These are phyloP conservation scores for Aspergillus sp. DNA, from an alignment of 2,329 filamentous ascomycete species.

Conservation along the genomic window DNA sequence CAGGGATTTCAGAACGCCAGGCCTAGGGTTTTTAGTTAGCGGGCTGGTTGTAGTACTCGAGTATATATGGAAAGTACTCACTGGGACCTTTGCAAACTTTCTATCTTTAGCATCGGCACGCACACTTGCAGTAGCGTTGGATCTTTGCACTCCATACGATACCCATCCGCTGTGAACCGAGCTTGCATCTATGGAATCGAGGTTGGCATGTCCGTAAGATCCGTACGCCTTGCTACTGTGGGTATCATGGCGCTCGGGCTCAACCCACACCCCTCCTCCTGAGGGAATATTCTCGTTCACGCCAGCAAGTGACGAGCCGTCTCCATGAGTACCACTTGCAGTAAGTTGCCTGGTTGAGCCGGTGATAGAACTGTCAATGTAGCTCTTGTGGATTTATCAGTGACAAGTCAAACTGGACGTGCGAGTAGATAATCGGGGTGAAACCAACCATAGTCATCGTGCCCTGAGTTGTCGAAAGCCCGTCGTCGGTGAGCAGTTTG, in stretches of 20 bases:
- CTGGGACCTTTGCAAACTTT: slow-evolving; percentile 26
- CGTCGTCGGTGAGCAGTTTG: slow-evolving; percentile 24
- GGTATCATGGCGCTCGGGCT: slow-evolving; percentile 8
- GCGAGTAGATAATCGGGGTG: neutral
- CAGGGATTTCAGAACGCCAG: slow-evolving; percentile 18
- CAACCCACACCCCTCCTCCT: slow-evolving; percentile 21
- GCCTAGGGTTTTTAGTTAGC: slow-evolving; percentile 20
- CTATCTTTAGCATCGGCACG: slow-evolving; percentile 8
- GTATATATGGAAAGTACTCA: slow-evolving; percentile 1
- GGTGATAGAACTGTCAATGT: slow-evolving; percentile 10
- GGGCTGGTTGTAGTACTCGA: neutral
- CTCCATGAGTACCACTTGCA: neutral
- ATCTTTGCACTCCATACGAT: slow-evolving; percentile 14
- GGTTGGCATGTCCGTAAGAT: slow-evolving; percentile 15
- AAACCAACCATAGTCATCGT: slow-evolving; percentile 11
- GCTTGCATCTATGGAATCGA: slow-evolving; percentile 1
- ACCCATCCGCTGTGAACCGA: slow-evolving; percentile 19
- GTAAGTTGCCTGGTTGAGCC: slow-evolving; percentile 7
- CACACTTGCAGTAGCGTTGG: neutral
- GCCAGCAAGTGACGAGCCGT: slow-evolving; percentile 3
- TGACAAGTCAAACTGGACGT: neutral
- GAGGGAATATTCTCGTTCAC: slow-evolving; percentile 20
- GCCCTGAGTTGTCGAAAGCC: slow-evolving; percentile 8
- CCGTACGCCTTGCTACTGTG: slow-evolving; percentile 18
- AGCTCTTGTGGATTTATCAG: slow-evolving; percentile 15